These are phyloP conservation scores for Puccinia triticina DNA, from an alignment of 1,284 basidiomycete genomes.

Conservation along the genomic window DNA sequence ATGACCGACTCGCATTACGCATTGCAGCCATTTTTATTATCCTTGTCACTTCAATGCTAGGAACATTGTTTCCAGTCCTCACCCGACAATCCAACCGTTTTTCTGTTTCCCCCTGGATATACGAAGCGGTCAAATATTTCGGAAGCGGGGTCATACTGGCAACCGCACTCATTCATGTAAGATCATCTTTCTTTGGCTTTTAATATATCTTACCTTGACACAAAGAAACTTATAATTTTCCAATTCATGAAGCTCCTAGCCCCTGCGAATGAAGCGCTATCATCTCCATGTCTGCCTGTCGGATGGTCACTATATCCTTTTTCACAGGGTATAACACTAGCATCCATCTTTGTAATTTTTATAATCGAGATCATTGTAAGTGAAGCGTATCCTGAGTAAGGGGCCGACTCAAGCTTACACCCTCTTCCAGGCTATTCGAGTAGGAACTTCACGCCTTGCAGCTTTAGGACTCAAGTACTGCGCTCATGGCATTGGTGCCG, in stretches of 20 bases:
- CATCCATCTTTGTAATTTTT: slow-evolving; percentile 54
- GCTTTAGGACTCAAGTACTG: slow-evolving; percentile 49
- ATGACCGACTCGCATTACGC: slow-evolving; percentile 22
- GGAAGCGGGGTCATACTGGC: slow-evolving; percentile 67
- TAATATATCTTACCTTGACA: too few species aligned
- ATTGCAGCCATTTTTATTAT: slow-evolving; percentile 45
- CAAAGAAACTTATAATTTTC: background rate
- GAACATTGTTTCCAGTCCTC: slow-evolving; percentile 41
- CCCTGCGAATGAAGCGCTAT: slow-evolving; percentile 73
- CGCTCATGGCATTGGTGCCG: slow-evolving; percentile 21
- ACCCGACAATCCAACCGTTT: slow-evolving; percentile 15
- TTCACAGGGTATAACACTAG: slow-evolving; percentile 57
- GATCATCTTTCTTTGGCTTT: background rate
- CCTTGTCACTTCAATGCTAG: slow-evolving; percentile 41
- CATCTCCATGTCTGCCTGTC: slow-evolving; percentile 71
- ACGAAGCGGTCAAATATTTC: slow-evolving; percentile 47
- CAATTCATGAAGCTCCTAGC: slow-evolving; percentile 64
- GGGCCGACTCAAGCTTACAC: background rate
- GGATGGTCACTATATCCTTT: slow-evolving; percentile 71
- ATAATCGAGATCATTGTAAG: slow-evolving; percentile 58
- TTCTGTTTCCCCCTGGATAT: slow-evolving; percentile 19
- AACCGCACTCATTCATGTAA: slow-evolving; percentile 66
- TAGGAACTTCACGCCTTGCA: slow-evolving; percentile 55
- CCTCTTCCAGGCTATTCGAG: slow-evolving; percentile 62
- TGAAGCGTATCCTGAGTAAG: background rate